Conservation (phyloP, 2,329 filamentous ascomycete species). For the Arthrobotrys megalospora region DNA sequence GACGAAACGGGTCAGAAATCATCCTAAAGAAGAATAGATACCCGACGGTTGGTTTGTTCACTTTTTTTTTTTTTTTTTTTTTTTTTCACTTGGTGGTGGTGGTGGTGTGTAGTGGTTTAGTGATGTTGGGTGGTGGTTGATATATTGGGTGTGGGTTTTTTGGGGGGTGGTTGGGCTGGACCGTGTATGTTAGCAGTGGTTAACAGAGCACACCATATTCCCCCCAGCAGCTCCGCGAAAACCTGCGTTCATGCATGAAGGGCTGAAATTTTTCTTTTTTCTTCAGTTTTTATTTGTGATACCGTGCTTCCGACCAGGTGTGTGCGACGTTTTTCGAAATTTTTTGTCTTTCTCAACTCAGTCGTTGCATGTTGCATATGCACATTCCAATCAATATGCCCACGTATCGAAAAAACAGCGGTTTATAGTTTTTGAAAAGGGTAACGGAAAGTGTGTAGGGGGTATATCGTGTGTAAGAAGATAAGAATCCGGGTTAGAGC, state of each 20-base stretch:
- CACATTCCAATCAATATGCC: slow-evolving; percentile 31
- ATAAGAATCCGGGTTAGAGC: slow-evolving; percentile 24
- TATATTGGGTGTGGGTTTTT: slow-evolving; percentile 28
- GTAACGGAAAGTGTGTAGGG: slow-evolving; percentile 2
- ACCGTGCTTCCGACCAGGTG: slow-evolving; percentile 6
- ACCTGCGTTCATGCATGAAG: slow-evolving; percentile 58
- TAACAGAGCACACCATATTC: slow-evolving; percentile 43
- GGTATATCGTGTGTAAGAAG: slow-evolving; percentile 13
- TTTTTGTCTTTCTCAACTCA: background rate
- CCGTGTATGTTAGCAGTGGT: slow-evolving; percentile 12
- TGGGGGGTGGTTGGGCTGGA: slow-evolving; percentile 30
- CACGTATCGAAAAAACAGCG: slow-evolving; percentile 16
- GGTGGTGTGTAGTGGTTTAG: slow-evolving; percentile 37
- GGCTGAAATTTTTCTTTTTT: slow-evolving; percentile 15
- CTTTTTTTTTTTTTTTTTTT: background rate
- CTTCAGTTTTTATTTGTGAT: slow-evolving; percentile 41
- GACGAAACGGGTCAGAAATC: slow-evolving; percentile 4
- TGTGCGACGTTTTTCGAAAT: background rate
- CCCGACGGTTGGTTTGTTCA: slow-evolving; percentile 1
- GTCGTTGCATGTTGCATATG: slow-evolving; percentile 34
- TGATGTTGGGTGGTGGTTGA: slow-evolving; percentile 25
- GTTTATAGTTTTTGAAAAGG: background rate
- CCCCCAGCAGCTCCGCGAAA: slow-evolving; percentile 48
- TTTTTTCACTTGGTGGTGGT: background rate
- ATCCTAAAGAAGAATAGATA: slow-evolving; percentile 47